phyloP scores from a whole-genome alignment of 2,329 filamentous ascomycete species.

The Verticillium tricorpus region DNA sequence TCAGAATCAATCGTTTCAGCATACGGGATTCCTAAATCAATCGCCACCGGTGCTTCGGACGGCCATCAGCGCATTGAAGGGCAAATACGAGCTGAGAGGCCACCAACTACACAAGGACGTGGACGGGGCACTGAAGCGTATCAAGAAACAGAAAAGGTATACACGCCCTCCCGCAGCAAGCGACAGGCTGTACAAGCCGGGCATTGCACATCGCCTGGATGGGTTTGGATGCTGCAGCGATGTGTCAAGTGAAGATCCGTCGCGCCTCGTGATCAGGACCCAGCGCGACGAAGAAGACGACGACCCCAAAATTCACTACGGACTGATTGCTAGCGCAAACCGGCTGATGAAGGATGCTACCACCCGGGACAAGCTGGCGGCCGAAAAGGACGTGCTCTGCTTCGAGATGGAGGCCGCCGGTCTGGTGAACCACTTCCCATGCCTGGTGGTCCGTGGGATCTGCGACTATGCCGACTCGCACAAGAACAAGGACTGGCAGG shows the following conservation, averaged over 20 bases:
- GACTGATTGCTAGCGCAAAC: slow-evolving; percentile 11
- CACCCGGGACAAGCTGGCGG: slow-evolving; percentile 4
- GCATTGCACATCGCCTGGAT: slow-evolving; percentile 4
- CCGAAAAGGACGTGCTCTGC: slow-evolving; percentile 19
- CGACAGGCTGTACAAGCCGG: slow-evolving; percentile 5
- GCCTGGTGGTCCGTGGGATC: slow-evolving; percentile 27
- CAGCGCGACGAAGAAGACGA: slow-evolving; percentile 1
- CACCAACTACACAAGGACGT: slow-evolving; percentile 11
- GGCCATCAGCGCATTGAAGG: slow-evolving; percentile 8
- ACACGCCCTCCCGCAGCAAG: background rate
- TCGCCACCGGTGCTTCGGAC: slow-evolving; percentile 11
- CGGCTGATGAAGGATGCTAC: slow-evolving; percentile 16
- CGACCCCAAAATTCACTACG: slow-evolving; percentile 3
- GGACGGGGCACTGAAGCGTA: background rate
- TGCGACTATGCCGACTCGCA: slow-evolving; percentile 30
- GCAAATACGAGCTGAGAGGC: slow-evolving; percentile 6
- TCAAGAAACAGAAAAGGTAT: background rate
- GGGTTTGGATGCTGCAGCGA: background rate
- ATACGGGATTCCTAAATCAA: slow-evolving; percentile 12
- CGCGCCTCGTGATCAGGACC: background rate
- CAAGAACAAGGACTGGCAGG: slow-evolving; percentile 25
- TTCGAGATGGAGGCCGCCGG: slow-evolving; percentile 30
- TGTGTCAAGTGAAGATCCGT: slow-evolving; percentile 4
- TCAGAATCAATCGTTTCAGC: slow-evolving; percentile 8
- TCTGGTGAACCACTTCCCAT: slow-evolving; percentile 22